phyloP scores from a whole-genome alignment of 768 basidiomycete genomes.

The Rubroboletus pulcherrimus region DNA sequence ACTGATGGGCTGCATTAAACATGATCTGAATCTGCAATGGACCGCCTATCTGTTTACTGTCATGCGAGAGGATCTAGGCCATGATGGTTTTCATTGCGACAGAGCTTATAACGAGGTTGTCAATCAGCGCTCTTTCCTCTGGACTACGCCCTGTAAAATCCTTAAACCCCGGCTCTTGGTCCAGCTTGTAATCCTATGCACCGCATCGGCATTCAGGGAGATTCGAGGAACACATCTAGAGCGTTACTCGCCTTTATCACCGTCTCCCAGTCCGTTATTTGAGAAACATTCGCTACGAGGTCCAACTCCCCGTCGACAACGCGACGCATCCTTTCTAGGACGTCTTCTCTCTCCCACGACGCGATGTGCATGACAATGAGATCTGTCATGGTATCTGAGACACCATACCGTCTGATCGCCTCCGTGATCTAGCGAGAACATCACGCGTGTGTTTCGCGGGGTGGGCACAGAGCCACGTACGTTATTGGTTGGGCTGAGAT shows the following conservation, averaged over 20 bases:
- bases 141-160: slow-evolving; percentile 31
- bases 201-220: not conserved
- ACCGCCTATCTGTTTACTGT: not conserved
- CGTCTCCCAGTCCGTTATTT: slow-evolving; percentile 64
- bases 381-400: slow-evolving; percentile 60
- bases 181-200: slow-evolving; percentile 66
- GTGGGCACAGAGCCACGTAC: slow-evolving; percentile 36
- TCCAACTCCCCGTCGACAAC: slow-evolving; percentile 58
- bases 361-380: slow-evolving; percentile 72
- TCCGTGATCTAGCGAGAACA: slow-evolving; percentile 67
- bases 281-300: slow-evolving; percentile 40
- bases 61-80: slow-evolving; percentile 11
- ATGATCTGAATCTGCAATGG: not conserved
- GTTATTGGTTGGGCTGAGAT: slow-evolving; percentile 84
- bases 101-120: slow-evolving; percentile 69
- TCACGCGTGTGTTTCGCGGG: not conserved
- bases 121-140: slow-evolving; percentile 42
- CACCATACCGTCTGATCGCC: slow-evolving; percentile 79
- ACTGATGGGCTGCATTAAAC: not conserved
- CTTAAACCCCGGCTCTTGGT: slow-evolving; percentile 43
- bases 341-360: slow-evolving; percentile 36
- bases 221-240: not conserved
- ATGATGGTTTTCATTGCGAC: slow-evolving; percentile 78
- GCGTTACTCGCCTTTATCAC: slow-evolving; percentile 63
- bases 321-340: slow-evolving; percentile 50